Conservation (phyloP, 495 filamentous ascomycete species). For the Aspergillus taichungensis region DNA sequence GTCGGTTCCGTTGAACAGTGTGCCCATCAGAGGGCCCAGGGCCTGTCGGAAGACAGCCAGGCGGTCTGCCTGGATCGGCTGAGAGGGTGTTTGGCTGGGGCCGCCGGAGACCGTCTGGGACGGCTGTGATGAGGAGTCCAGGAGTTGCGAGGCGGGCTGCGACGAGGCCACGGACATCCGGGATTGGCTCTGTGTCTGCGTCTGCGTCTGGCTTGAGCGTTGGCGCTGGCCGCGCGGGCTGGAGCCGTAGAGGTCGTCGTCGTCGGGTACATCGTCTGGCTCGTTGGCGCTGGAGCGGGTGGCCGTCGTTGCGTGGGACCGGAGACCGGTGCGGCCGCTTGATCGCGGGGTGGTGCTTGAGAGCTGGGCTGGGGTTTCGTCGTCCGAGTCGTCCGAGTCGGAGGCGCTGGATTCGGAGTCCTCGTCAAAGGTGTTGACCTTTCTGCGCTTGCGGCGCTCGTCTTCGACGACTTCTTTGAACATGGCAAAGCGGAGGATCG, state of each 20-base stretch:
- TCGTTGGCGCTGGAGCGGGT: slow-evolving; percentile 34
- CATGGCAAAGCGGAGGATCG: slow-evolving; percentile 86
- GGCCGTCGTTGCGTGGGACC: slow-evolving; percentile 38
- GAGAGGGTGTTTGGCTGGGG: slow-evolving; percentile 3
- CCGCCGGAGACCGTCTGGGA: slow-evolving; percentile 26
- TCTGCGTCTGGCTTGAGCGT: slow-evolving; percentile 31
- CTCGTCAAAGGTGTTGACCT: slow-evolving; percentile 41
- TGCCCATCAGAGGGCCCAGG: slow-evolving; percentile 72
- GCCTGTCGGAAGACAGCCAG: slow-evolving; percentile 66
- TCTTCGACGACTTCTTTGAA: slow-evolving; percentile 96
- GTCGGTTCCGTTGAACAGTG: slow-evolving; percentile 70
- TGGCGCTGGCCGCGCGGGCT: slow-evolving; percentile 46
- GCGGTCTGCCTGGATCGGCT: slow-evolving; percentile 52
- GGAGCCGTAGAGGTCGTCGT: slow-evolving; percentile 48
- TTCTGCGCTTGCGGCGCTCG: slow-evolving; percentile 66
- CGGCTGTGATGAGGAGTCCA: slow-evolving; percentile 49
- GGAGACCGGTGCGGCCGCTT: slow-evolving; percentile 28
- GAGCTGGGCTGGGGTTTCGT: slow-evolving; percentile 24
- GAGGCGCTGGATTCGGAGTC: slow-evolving; percentile 34
- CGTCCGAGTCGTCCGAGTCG: slow-evolving; percentile 32
- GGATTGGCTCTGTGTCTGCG: slow-evolving; percentile 38
- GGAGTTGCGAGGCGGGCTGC: slow-evolving; percentile 55
- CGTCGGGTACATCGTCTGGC: slow-evolving; percentile 30
- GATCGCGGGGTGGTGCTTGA: slow-evolving; percentile 28
- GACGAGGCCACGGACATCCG: slow-evolving; percentile 62